Evolutionary conservation across 208 protist species (phyloP).

Genomic region (Crithidia brevicula): DNA sequence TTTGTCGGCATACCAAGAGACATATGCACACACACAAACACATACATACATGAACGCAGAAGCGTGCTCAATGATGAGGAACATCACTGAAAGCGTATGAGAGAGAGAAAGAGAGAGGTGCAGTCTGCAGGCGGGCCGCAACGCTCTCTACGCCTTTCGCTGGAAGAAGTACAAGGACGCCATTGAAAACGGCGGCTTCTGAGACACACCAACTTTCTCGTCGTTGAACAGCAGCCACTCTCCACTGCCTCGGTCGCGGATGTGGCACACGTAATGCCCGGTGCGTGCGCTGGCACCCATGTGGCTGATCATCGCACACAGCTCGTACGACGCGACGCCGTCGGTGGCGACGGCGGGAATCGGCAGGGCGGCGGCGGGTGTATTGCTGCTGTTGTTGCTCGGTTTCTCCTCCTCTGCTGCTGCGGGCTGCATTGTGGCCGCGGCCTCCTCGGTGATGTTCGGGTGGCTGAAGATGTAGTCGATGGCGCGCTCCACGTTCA

Average conservation of each 20-base stretch:
- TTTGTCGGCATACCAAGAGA: too few species aligned
- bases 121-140: not conserved
- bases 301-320: slow-evolving; percentile 92
- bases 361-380: not conserved
- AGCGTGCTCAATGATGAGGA: too few species aligned
- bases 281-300: slow-evolving; percentile 87
- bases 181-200: slow-evolving; percentile 90
- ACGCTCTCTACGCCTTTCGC: slow-evolving; percentile 27
- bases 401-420: not conserved
- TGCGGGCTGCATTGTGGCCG: not conserved
- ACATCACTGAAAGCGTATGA: too few species aligned
- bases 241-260: slow-evolving; percentile 68
- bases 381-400: not conserved
- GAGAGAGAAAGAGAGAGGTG: not conserved
- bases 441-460: slow-evolving; percentile 67
- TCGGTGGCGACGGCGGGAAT: slow-evolving; percentile 34
- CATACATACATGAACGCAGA: too few species aligned
- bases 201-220: slow-evolving; percentile 91
- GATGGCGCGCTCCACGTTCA: slow-evolving; percentile 94
- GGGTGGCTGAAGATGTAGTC: slow-evolving; percentile 97
- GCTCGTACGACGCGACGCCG: slow-evolving; percentile 66
- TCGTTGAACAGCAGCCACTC: slow-evolving; percentile 97
- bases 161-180: slow-evolving; percentile 94
- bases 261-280: slow-evolving; percentile 93
- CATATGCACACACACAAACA: too few species aligned